Percentiles rank a stretch among this genome's conserved stretches.
phyloP scores from a whole-genome alignment of 106 monocot genomes.

The Apostasia ramifera region DNA sequence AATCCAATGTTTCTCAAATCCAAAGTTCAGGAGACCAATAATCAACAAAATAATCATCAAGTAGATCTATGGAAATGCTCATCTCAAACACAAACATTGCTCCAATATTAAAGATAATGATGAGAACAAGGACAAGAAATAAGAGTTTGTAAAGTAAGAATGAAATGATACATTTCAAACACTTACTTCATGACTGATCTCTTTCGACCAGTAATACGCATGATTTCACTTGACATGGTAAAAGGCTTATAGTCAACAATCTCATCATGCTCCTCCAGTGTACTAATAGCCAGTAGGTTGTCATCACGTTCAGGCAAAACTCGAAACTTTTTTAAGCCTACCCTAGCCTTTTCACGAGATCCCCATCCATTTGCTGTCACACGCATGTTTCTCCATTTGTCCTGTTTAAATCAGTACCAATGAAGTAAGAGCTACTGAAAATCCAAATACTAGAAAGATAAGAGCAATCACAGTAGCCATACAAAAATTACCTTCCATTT shows the following conservation, averaged over 20 bases:
- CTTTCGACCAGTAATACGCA: slow-evolving; percentile 16
- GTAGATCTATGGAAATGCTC: too few species aligned
- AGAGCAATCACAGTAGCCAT: not conserved
- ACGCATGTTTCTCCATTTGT: slow-evolving; percentile 82
- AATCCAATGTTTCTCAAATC: not conserved
- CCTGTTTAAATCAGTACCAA: slow-evolving; percentile 19
- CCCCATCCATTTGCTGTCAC: slow-evolving; percentile 62
- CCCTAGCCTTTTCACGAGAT: slow-evolving; percentile 52
- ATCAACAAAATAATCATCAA: too few species aligned
- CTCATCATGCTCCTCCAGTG: slow-evolving; percentile 19
- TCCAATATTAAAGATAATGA: too few species aligned
- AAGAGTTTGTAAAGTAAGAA: not conserved
- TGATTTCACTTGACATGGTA: slow-evolving; percentile 13
- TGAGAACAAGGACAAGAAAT: not conserved
- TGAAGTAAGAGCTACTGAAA: not conserved
- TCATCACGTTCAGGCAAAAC: slow-evolving; percentile 13
- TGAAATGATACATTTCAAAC: not conserved
- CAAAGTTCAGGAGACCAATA: not conserved
- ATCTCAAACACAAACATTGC: too few species aligned
- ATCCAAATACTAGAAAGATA: not conserved
- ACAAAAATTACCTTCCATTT: not conserved
- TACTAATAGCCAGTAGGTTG: slow-evolving; percentile 21
- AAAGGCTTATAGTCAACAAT: slow-evolving; percentile 41
- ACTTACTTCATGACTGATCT: slow-evolving; percentile 29
- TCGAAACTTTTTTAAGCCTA: slow-evolving; percentile 34